Base-by-base conservation (phyloP, 495 filamentous ascomycete genomes). In the Aspergillus diversus region DNA sequence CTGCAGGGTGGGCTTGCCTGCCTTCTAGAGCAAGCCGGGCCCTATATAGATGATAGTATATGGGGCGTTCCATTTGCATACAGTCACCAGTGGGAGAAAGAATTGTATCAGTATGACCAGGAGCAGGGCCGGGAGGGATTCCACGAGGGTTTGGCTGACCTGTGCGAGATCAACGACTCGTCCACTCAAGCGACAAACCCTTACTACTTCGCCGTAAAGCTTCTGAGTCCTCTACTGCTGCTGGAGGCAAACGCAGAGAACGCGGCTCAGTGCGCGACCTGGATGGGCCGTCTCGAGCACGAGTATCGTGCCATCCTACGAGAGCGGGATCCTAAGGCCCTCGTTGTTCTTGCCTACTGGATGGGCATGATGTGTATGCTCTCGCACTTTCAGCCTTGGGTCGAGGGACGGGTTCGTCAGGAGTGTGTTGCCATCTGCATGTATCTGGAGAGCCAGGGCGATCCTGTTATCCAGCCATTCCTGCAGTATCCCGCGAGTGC, bases 401-500 rank as follows among this genome's bases (percentile, higher is more conserved):
- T 79, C 16, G 55, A 68, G 16, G 55, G 63, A 3, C 55, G 77
- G 35, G 62, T 76, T n/a, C 43, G 67, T 32, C 57, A 71, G 16
- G 77, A 79, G 65, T 74, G 73, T 51, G 67, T 67, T 7, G 72
- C 77, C 4, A 79, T 80, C 46, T 78, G 77, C 65, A 70, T 66
- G 35, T 79, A 76, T 42, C 57, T 80, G 55, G 69, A 75, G 54
- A 42, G 49, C 17, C 9, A 49, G 17, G 60, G 33, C 17, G 32
- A 69, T 47, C 49, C 59, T 0, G 35, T 39, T 3, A 59, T 73
- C n/a, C 56, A 55, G 37, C 43, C 59, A n/a, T 59, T 67, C 33
- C 17, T 70, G 47, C 49, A 61, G 47, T 67, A 50, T 70, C 75
- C 95, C 60, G 92, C 92, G 2, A 87, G 89, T 73, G 82, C 86